These are phyloP conservation scores for Tuctoria greenei DNA, from an alignment of 176 grass and related monocot species.

Conservation along the genomic window DNA sequence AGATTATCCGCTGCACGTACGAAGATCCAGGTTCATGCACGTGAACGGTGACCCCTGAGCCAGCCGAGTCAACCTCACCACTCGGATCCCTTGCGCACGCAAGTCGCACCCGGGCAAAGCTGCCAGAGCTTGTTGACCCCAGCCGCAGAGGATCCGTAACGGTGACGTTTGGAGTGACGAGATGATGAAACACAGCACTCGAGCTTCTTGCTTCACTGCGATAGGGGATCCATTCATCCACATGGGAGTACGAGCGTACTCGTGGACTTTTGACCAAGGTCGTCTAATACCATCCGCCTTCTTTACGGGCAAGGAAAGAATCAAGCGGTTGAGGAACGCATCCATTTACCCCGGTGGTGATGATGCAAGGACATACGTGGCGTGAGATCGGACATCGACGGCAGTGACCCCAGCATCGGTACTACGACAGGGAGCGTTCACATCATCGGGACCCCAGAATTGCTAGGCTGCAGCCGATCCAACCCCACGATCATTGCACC, in stretches of 20 bases:
- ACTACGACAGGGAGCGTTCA: background rate
- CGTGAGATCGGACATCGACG: background rate
- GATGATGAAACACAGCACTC: background rate
- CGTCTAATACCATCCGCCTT: background rate
- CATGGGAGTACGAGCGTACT: background rate
- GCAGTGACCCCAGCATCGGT: background rate
- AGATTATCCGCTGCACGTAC: background rate
- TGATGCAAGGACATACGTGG: conserved; percentile 45
- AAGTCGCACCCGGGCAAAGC: no score
- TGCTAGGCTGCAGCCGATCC: conserved; percentile 25
- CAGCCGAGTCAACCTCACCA: background rate
- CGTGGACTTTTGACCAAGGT: conserved; percentile 42
- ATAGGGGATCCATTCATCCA: no score
- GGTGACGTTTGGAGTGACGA: conserved; percentile 74
- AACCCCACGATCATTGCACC: background rate
- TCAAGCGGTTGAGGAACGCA: background rate
- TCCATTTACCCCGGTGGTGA: background rate
- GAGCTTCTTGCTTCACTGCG: background rate
- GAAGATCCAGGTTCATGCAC: conserved; percentile 1
- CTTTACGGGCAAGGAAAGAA: conserved; percentile 26
- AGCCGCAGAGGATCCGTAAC: conserved; percentile 22
- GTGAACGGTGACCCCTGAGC: background rate
- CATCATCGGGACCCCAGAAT: background rate
- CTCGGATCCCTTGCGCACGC: conserved; percentile 15
- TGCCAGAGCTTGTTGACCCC: rapidly evolving